Base-by-base conservation (phyloP, 768 basidiomycete species). In the Tulasnella sp. region DNA sequence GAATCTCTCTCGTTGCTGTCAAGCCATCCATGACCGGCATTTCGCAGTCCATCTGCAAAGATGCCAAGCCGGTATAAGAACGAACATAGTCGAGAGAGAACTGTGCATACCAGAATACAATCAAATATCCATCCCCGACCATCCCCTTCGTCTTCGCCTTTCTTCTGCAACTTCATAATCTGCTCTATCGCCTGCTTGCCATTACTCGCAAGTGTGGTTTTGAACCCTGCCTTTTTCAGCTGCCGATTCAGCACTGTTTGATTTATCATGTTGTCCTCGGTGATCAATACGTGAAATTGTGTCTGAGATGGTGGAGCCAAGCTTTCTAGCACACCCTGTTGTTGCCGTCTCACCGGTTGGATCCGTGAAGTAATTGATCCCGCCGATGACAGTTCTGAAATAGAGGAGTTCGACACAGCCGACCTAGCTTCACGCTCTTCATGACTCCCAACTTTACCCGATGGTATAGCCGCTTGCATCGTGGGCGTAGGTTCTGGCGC, bases 241-340 rank as follows among this genome's bases (percentile, higher is more conserved):
- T 63, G 62, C 3, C 62, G 58, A 16, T 54, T 54, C 12, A 54
- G 45, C 27, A 54, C 47, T n/a, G 53, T 54, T 27, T 61, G 58
- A 37, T 63, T 63, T 39, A 62, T 60, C 15, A 57, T 28, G 47
- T 63, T 63, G 39, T 63, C 62, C 42, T 60, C 61, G 24, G 58
- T 58, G 27, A 60, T 58, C 10, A 61, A 41, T 31, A 61, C 55
- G 22, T 59, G 60, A 24, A 33, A 51, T 2, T 28, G 27, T 6
- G 49, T 51, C 33, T 51, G 49, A 31, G 49, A 51, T 6, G 39
- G 16, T 16, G 45, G 45, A 8, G 29, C 45, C 12, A 20, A n/a
- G 20, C 24, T 22, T 45, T 31, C 43, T 7, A 25, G n/a, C 8
- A 31, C n/a, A 4, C 29, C 4, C 4, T 5, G 12, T 7, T 22